Evolutionary conservation across 2,329 filamentous ascomycete genomes (phyloP).

Genomic region (Aspergillus persii): DNA sequence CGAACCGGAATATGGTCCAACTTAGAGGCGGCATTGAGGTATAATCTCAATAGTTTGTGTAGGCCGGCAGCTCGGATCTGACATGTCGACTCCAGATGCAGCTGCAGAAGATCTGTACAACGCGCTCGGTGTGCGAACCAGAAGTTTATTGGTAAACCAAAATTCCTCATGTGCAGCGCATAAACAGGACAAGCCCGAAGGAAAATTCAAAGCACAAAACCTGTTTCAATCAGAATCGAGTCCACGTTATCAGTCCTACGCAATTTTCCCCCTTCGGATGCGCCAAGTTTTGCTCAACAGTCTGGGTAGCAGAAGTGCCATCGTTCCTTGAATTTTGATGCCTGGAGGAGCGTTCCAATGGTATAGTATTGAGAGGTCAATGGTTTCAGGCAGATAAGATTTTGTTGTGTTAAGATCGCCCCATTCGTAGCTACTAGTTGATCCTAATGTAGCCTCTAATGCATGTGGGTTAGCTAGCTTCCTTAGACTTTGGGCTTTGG

Average conservation of each 20-base stretch:
- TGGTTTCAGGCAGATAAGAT: neutral
- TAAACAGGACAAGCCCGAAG: neutral
- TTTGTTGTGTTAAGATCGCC: neutral
- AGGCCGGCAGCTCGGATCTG: neutral
- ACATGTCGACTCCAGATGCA: neutral
- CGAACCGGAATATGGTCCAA: neutral
- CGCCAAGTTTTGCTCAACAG: conserved; percentile 1
- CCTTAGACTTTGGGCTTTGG: neutral
- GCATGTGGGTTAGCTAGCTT: neutral
- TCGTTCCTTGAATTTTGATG: neutral
- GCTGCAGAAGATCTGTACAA: neutral
- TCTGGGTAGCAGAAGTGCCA: neutral
- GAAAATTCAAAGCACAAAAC: neutral
- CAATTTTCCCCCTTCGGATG: neutral
- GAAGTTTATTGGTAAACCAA: neutral
- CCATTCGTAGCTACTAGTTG: neutral
- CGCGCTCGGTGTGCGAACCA: neutral
- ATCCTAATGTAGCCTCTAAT: neutral
- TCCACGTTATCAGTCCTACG: neutral
- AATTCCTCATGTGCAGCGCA: neutral
- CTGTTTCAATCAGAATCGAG: neutral
- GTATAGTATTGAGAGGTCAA: neutral
- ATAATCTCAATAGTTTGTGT: conserved; percentile 2
- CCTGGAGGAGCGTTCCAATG: neutral
- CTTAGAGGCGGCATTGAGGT: neutral